Base-by-base conservation (phyloP, 306 rosid species). In the Casuarina glauca region DNA sequence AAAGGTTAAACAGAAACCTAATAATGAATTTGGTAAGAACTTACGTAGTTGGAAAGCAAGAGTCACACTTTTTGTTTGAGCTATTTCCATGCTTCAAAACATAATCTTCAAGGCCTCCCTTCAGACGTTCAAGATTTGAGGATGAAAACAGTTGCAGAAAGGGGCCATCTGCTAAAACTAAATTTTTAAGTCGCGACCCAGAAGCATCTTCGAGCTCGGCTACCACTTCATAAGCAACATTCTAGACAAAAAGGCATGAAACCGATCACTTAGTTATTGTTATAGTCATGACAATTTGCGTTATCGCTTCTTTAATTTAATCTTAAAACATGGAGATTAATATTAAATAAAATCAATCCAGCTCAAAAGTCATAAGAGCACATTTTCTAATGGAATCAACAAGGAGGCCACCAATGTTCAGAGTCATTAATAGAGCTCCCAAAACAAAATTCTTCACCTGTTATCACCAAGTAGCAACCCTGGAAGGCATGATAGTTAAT, bases 71-170 rank as follows among this genome's bases (percentile, higher is more conserved):
- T 73, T 79, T 73, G 46, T 76, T 72, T 72, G 85, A 82, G 69
- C 69, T 82, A 69, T 88, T 88, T 83, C 89, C 92, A 82, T 91
- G 97, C 93, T 82, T 91, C 39, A 83, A 82, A 80, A 85, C 91
- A 72, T 91, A 95, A 79, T 87, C 93, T 82, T 85, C 86, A 68
- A 91, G 82, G 83, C 99, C 97, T 12, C 89, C 91, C 83, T 81
- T 87, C 77, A 95, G 81, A 82, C 72, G 82, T 76, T 90, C 94
- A 66, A 93, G 87, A 82, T 81, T 90, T 74, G 98, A 84, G 53
- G 91, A 85, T 62, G 86, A 45, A 35, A 78, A 52, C 63, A 90
- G 86, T 54, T 72, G 72, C 12, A 85, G 79, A 52, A 74, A 66
- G 84, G 70, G 46, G 61, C 79, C 78, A 76, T 91, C 87, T 78